A percentile compares a stretch with the other conserved stretches of the same genome.
Conservation (phyloP, 2,329 filamentous ascomycete species). For the Venturia nashicola region DNA sequence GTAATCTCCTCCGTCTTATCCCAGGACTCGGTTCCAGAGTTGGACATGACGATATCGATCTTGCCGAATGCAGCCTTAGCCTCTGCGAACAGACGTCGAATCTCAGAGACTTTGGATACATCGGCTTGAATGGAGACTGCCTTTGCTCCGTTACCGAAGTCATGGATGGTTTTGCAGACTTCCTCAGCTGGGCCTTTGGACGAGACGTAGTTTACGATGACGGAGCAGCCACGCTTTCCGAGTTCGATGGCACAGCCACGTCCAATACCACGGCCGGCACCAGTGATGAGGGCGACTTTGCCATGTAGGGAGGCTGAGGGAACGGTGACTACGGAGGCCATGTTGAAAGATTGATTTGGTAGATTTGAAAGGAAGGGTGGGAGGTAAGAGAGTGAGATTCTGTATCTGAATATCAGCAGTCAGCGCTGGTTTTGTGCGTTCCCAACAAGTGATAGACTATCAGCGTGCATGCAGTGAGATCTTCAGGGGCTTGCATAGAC, state of each 20-base stretch:
- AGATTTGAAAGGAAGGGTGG: not conserved
- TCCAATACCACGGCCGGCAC: conserved; percentile 52
- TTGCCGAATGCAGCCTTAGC: conserved; percentile 29
- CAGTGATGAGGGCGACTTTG: conserved; percentile 50
- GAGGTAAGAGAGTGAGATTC: not conserved
- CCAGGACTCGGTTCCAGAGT: conserved; percentile 51
- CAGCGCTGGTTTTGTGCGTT: not conserved
- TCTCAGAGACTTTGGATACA: conserved; percentile 41
- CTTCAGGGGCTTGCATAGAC: conserved; percentile 2
- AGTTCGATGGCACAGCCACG: conserved; percentile 55
- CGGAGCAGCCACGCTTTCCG: conserved; percentile 48
- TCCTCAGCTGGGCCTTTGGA: conserved; percentile 37
- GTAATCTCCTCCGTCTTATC: conserved; percentile 56
- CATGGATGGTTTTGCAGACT: conserved; percentile 33
- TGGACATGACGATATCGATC: conserved; percentile 39
- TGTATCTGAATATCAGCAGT: not conserved
- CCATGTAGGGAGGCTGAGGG: conserved; percentile 37
- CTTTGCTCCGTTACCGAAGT: conserved; percentile 35
- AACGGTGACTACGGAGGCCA: conserved; percentile 26
- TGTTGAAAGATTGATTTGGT: conserved; percentile 11
- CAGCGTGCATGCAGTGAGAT: not conserved
- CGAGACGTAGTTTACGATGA: conserved; percentile 55
- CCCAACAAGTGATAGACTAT: not conserved
- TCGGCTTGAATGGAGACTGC: conserved; percentile 49
- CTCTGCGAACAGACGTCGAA: conserved; percentile 43